These are phyloP conservation scores for Trypethelium eluteriae DNA, from an alignment of 495 filamentous ascomycete genomes.

Conservation along the genomic window DNA sequence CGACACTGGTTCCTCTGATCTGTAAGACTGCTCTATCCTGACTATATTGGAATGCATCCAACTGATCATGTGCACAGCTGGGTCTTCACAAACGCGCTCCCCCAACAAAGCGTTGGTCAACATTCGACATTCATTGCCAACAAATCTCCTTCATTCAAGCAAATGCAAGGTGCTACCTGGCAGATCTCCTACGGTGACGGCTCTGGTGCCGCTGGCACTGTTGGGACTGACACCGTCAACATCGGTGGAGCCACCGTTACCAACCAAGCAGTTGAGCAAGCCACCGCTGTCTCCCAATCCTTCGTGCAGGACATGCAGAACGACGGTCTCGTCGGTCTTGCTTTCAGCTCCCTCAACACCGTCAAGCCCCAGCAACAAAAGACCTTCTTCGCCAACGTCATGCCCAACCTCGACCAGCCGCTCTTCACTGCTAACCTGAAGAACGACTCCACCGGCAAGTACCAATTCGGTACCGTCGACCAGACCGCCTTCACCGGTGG, in stretches of 20 bases:
- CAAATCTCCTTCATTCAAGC: slow-evolving; percentile 49
- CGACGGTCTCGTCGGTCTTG: slow-evolving; percentile 73
- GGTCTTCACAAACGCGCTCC: slow-evolving; percentile 65
- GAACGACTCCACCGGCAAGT: slow-evolving; percentile 53
- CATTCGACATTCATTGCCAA: slow-evolving; percentile 58
- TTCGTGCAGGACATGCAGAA: slow-evolving; percentile 55
- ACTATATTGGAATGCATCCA: neutral
- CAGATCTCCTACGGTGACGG: slow-evolving; percentile 69
- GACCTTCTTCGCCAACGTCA: slow-evolving; percentile 78
- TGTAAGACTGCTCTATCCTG: slow-evolving; percentile 49
- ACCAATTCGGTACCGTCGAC: slow-evolving; percentile 73
- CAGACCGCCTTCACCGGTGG: slow-evolving; percentile 53
- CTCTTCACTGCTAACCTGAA: slow-evolving; percentile 68
- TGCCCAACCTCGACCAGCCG: slow-evolving; percentile 53
- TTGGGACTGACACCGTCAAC: slow-evolving; percentile 65
- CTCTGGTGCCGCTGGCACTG: slow-evolving; percentile 55
- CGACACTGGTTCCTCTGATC: slow-evolving; percentile 75
- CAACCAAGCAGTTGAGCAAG: slow-evolving; percentile 64
- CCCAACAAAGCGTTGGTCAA: slow-evolving; percentile 35
- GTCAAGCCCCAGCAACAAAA: slow-evolving; percentile 58
- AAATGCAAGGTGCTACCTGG: slow-evolving; percentile 47
- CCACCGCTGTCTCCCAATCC: slow-evolving; percentile 52
- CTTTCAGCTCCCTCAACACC: slow-evolving; percentile 65
- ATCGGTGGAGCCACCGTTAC: slow-evolving; percentile 64
- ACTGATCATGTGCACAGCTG: slow-evolving; percentile 42